A percentile compares a stretch with the other conserved stretches of the same genome.
Evolutionary conservation across 495 filamentous ascomycete genomes (phyloP).

Genomic region (Cercophora samala): DNA sequence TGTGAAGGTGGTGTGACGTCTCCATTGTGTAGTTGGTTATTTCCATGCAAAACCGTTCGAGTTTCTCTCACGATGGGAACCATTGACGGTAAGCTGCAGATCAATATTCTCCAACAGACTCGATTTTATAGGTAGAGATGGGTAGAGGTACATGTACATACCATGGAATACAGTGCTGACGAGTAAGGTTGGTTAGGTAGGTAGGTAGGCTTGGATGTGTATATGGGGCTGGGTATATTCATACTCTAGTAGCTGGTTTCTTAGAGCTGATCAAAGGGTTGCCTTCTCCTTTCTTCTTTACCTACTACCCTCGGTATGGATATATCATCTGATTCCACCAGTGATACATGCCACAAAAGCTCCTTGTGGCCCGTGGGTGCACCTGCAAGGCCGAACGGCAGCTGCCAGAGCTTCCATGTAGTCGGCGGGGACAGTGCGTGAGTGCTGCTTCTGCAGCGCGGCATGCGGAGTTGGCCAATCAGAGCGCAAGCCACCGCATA

Average conservation of each 20-base stretch:
- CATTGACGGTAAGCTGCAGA: not conserved
- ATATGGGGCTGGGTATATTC: too few species aligned
- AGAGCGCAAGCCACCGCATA: conserved; percentile 1
- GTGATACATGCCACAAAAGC: not conserved
- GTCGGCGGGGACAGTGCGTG: not conserved
- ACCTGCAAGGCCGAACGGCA: not conserved
- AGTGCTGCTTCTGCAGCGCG: not conserved
- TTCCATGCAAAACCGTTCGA: not conserved
- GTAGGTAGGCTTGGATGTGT: too few species aligned
- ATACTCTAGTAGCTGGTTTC: too few species aligned
- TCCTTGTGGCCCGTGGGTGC: too few species aligned
- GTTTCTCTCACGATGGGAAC: not conserved
- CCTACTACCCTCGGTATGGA: too few species aligned
- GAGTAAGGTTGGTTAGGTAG: too few species aligned
- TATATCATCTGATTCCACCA: not conserved
- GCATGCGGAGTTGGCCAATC: conserved; percentile 13
- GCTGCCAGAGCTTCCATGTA: not conserved
- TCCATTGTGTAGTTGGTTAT: not conserved
- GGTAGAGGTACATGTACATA: too few species aligned
- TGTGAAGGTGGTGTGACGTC: not conserved
- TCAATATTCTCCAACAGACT: not conserved
- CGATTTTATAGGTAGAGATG: not conserved
- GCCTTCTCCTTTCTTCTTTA: too few species aligned
- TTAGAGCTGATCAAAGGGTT: too few species aligned
- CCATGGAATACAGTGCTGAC: too few species aligned